Evolutionary conservation across 306 rosid species (phyloP).

Genomic region (Quercus mongolica): DNA sequence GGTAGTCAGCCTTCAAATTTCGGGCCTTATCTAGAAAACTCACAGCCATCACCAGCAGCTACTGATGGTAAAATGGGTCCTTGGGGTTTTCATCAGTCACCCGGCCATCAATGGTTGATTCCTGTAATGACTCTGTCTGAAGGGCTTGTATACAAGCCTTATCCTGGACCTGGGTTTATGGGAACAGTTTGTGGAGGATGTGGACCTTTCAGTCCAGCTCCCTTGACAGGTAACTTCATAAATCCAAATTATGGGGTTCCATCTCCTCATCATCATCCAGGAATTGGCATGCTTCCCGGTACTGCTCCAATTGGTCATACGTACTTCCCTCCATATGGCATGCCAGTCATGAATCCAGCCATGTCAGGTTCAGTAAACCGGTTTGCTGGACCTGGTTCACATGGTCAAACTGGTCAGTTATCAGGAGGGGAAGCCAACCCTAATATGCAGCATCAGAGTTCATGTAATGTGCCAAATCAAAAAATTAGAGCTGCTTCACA

Average conservation of each 20-base stretch:
- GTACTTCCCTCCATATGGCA: slow-evolving; percentile 67
- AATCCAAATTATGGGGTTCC: slow-evolving; percentile 62
- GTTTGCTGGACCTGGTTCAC: slow-evolving; percentile 35
- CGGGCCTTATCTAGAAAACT: slow-evolving; percentile 46
- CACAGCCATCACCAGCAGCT: slow-evolving; percentile 34
- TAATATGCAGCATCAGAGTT: slow-evolving; percentile 42
- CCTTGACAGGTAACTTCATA: slow-evolving; percentile 44
- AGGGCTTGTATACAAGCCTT: slow-evolving; percentile 95
- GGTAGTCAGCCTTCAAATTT: slow-evolving; percentile 54
- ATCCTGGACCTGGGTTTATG: slow-evolving; percentile 59
- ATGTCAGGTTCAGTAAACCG: slow-evolving; percentile 51
- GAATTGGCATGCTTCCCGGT: slow-evolving; percentile 42
- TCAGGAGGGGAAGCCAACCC: slow-evolving; percentile 30
- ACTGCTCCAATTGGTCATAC: slow-evolving; percentile 49
- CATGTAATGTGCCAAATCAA: slow-evolving; percentile 36
- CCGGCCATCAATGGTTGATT: slow-evolving; percentile 81
- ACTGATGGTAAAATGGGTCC: slow-evolving; percentile 53
- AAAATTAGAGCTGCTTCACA: slow-evolving; percentile 34
- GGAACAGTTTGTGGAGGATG: slow-evolving; percentile 61
- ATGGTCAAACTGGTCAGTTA: slow-evolving; percentile 19
- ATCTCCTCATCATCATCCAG: slow-evolving; percentile 48
- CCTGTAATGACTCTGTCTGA: slow-evolving; percentile 92
- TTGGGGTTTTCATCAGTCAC: slow-evolving; percentile 70
- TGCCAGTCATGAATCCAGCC: slow-evolving; percentile 50
- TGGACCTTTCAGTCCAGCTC: slow-evolving; percentile 58